Evolutionary conservation across 768 basidiomycete species (phyloP), one percentile per base, ranked within the genome.

Genomic region (Cystobasidium onofrii): DNA sequence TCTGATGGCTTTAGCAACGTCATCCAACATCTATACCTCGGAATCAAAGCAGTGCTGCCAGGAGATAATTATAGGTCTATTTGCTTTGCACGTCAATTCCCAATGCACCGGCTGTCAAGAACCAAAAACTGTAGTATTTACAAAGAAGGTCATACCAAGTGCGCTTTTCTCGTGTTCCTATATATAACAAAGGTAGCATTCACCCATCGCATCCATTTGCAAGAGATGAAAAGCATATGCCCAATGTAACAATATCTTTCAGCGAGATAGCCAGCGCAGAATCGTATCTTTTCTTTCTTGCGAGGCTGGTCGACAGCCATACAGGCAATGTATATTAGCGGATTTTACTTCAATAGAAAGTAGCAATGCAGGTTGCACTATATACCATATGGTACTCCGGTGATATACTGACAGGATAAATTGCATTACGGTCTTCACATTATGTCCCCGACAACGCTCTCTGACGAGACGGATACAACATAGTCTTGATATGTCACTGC

Each of bases 261-360:
- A 50, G 18, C 9, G 46, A 20, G 46, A 20, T 50, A 50, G 46
- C n/a, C 20, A 39, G 39, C 39, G 15, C 46, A 50, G n/a, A n/a
- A 50, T n/a, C 6, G 46, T 50, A n/a, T 50, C 20, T 50, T 50
- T n/a, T 20, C 46, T 50, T 50, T 50, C 46, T 50, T 50, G 46
- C 46, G 12, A n/a, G 4, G n/a, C 9, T 4, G 9, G 23, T 29
- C 3, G 31, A 23, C 6, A 6, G 23, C 25, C 33, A 27, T 23
- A 29, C 10, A 29, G 57, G 57, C 57, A 25, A 60, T 60, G 57
- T 60, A 60, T 60, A 60, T 27, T 60, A 60, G 57, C 57, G 23
- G 57, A 27, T 6, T 25, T 15, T 27, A 60, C 33, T 34, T 9
- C 20, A n/a, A 55, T 7, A 55, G 23, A 13, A 60, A 29, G 57